Evolutionary conservation across 352 stramenopile species (phyloP).

Genomic region (Pythium chondricola): DNA sequence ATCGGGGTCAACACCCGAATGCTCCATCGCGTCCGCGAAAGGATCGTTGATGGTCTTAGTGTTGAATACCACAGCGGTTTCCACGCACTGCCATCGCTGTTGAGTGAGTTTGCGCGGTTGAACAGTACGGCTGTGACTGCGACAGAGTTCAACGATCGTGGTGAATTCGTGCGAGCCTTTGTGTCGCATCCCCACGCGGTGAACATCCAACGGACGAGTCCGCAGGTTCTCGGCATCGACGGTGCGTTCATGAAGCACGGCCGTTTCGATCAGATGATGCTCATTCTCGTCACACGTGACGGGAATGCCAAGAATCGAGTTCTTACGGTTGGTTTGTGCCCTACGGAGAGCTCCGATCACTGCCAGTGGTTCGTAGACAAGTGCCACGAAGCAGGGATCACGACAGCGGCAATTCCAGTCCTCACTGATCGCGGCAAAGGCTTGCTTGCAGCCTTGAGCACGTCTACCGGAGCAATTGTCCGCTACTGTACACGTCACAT

Average conservation of each 20-base stretch:
- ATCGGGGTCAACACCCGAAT: neutral
- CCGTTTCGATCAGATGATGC: slow-evolving; percentile 1
- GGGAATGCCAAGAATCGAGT: slow-evolving; percentile 8
- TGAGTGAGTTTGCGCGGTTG: neutral
- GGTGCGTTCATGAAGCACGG: slow-evolving; percentile 11
- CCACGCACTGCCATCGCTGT: neutral
- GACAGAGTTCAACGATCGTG: slow-evolving; percentile 4
- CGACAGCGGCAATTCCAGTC: neutral
- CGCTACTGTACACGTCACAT: slow-evolving; percentile 18
- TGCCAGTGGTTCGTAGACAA: slow-evolving; percentile 6
- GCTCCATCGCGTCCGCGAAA: neutral
- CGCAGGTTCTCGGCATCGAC: slow-evolving; percentile 13
- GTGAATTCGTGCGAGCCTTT: slow-evolving; percentile 11
- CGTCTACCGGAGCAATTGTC: neutral
- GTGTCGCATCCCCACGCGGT: slow-evolving; percentile 5
- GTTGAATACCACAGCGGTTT: neutral
- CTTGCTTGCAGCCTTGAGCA: slow-evolving; percentile 1
- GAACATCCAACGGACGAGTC: neutral
- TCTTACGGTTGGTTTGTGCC: slow-evolving; percentile 6
- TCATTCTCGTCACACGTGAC: slow-evolving; percentile 7
- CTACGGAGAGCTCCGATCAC: slow-evolving; percentile 3
- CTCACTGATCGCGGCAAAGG: slow-evolving; percentile 8
- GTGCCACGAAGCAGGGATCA: neutral
- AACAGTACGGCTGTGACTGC: neutral
- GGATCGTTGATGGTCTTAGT: neutral